These are phyloP conservation scores for Fusarium globosum DNA, from an alignment of 2,329 filamentous ascomycete genomes.

Conservation along the genomic window DNA sequence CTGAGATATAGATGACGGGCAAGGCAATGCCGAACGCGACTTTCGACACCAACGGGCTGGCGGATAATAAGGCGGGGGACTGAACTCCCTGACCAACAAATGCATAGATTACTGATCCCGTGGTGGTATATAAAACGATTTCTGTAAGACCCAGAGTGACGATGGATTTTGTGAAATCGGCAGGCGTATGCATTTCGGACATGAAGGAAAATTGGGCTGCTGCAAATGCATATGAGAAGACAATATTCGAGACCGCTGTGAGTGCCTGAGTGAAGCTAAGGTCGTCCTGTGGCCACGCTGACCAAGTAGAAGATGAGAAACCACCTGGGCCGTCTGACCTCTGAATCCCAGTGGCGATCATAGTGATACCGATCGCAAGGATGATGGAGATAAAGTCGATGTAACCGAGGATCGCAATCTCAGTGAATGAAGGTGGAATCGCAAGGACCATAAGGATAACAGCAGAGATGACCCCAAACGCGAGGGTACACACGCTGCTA, in stretches of 20 bases:
- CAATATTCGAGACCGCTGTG: slow-evolving; percentile 72
- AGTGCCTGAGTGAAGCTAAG: slow-evolving; percentile 66
- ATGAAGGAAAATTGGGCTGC: slow-evolving; percentile 63
- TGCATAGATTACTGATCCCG: slow-evolving; percentile 74
- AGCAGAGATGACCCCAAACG: slow-evolving; percentile 59
- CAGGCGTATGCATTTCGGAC: slow-evolving; percentile 63
- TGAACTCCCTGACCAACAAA: slow-evolving; percentile 73
- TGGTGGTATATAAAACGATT: slow-evolving; percentile 72
- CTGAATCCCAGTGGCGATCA: slow-evolving; percentile 70
- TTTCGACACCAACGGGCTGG: slow-evolving; percentile 67
- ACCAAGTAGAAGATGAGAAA: slow-evolving; percentile 51
- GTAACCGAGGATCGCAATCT: slow-evolving; percentile 62
- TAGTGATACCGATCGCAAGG: slow-evolving; percentile 71
- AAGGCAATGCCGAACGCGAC: slow-evolving; percentile 76
- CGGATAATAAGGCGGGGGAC: slow-evolving; percentile 75
- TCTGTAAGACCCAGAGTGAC: slow-evolving; percentile 69
- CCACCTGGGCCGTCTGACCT: slow-evolving; percentile 47
- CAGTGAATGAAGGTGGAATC: slow-evolving; percentile 60
- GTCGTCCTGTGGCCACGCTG: slow-evolving; percentile 57
- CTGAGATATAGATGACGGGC: slow-evolving; percentile 79
- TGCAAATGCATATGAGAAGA: slow-evolving; percentile 73
- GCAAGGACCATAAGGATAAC: slow-evolving; percentile 58
- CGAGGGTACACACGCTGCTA: slow-evolving; percentile 60
- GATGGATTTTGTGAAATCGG: slow-evolving; percentile 64
- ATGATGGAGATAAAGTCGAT: slow-evolving; percentile 71